Evolutionary conservation across 1,284 basidiomycete genomes (phyloP).

Genomic region (Moesziomyces aphidis): DNA sequence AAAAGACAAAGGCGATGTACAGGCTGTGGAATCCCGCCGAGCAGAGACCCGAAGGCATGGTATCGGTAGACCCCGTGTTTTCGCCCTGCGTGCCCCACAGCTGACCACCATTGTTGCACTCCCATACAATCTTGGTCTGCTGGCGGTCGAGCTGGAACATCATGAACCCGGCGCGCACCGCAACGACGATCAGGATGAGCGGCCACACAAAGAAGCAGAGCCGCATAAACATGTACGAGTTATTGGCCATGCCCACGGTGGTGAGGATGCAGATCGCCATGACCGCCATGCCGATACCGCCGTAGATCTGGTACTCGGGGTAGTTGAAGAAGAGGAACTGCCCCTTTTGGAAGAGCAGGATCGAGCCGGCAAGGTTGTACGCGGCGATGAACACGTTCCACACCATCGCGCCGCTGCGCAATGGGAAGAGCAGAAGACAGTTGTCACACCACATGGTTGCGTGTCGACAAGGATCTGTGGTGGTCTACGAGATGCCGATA

Average conservation of each 20-base stretch:
- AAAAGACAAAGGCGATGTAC: conserved; percentile 77
- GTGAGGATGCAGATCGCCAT: conserved; percentile 74
- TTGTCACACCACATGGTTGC: conserved; percentile 58
- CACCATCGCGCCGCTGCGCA: conserved; percentile 75
- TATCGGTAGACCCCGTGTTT: conserved; percentile 67
- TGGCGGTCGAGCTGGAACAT: conserved; percentile 67
- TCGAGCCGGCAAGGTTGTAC: conserved; percentile 78
- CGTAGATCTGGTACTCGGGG: conserved; percentile 78
- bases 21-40: conserved; percentile 75
- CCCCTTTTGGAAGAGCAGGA: conserved; percentile 77
- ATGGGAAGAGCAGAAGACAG: conserved; percentile 55
- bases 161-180: conserved; percentile 79
- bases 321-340: conserved; percentile 78
- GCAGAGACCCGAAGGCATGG: conserved; percentile 76
- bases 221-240: conserved; percentile 78
- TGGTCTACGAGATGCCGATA: too few relatives aligned
- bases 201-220: conserved; percentile 80
- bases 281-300: conserved; percentile 77
- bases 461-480: not conserved
- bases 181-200: conserved; percentile 76
- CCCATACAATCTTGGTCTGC: conserved; percentile 76
- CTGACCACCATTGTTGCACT: conserved; percentile 78
- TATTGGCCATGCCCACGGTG: conserved; percentile 77
- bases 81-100: conserved; percentile 74
- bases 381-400: conserved; percentile 76